Base-by-base conservation (phyloP, 2,329 filamentous ascomycete species). In the Malbranchea zuffiana region DNA sequence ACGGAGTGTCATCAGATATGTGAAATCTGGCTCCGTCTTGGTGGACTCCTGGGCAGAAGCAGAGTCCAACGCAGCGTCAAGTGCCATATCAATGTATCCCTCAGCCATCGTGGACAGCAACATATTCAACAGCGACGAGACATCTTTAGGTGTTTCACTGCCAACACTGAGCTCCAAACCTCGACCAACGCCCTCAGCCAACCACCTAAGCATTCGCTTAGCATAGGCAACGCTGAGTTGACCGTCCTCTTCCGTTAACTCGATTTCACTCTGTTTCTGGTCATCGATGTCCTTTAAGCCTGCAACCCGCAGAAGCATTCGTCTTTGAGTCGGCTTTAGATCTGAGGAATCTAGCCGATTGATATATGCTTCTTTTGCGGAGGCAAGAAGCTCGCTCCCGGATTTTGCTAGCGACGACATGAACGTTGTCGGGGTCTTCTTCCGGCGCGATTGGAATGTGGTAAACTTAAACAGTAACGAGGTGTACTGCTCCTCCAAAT, bases 121-220 rank as follows among this genome's bases (percentile, higher is more conserved):
- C 16, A 96, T 72, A 54, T 80, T 82, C 21, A 95, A 71, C 16
- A 96, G 71, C 42, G 84, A 78, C 30, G 80, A 82, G 39, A 96
- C 84, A 57, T 98, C 90, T 58, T 93, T 96, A 11, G 90, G 85
- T 3, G 86, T 95, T 49, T 98, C 90, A 40, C 73, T 80, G 35
- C 79, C 78, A 16, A 83, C 80, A 16, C 83, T 86, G n/a, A 98
- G 69, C 58, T 98, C 90, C 6, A 98, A 69, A 0, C 86, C 85
- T 45, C 90, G 73, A 25, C 90, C 82, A 16, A 98, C 88, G 44
- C 84, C 86, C 65, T 98, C 90, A 2, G 90, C 90, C 26, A 98
- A 67, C 90, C 90, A 98, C 55, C 84, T 92, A 42, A 98, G 72
- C 87, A 98, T 98, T 40, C 90, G 75, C 63, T 96, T 96, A n/a